These are phyloP conservation scores for Quercus rubra DNA, from an alignment of 306 rosid species.

Conservation along the genomic window DNA sequence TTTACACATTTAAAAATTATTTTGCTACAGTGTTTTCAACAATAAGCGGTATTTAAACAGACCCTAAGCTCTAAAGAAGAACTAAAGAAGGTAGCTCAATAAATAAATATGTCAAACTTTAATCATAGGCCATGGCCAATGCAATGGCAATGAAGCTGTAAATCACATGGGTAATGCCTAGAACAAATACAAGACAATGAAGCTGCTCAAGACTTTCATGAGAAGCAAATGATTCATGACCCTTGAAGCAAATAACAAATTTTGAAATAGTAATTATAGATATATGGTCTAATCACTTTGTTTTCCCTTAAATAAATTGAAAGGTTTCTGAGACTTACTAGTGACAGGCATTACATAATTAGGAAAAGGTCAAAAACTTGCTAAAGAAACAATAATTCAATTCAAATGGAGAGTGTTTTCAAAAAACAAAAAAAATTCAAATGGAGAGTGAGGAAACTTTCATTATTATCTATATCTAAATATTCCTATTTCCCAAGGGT, in stretches of 20 bases:
- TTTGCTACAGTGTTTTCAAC: too few relatives aligned
- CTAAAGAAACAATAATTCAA: background rate
- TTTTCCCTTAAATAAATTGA: background rate
- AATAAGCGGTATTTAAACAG: too few relatives aligned
- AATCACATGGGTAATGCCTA: conserved; percentile 73
- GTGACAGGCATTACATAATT: background rate
- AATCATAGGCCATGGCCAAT: conserved; percentile 48
- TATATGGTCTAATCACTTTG: background rate
- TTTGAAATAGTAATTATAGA: background rate
- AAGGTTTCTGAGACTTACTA: background rate
- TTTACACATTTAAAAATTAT: too few relatives aligned
- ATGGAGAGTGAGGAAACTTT: too few relatives aligned
- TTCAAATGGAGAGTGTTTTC: too few relatives aligned
- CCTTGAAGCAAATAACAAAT: conserved; percentile 42
- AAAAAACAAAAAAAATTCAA: too few relatives aligned
- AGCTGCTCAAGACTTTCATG: conserved; percentile 90
- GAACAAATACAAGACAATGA: conserved; percentile 80
- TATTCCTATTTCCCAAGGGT: too few relatives aligned
- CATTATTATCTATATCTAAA: background rate
- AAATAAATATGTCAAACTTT: conserved; percentile 55
- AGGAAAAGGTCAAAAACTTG: background rate
- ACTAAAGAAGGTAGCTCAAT: background rate
- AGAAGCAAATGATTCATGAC: conserved; percentile 84
- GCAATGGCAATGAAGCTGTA: conserved; percentile 78
- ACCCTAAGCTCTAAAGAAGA: background rate